These are phyloP conservation scores for Miscanthus lutarioriparius DNA, from an alignment of 176 grass and related monocot genomes.

Conservation along the genomic window DNA sequence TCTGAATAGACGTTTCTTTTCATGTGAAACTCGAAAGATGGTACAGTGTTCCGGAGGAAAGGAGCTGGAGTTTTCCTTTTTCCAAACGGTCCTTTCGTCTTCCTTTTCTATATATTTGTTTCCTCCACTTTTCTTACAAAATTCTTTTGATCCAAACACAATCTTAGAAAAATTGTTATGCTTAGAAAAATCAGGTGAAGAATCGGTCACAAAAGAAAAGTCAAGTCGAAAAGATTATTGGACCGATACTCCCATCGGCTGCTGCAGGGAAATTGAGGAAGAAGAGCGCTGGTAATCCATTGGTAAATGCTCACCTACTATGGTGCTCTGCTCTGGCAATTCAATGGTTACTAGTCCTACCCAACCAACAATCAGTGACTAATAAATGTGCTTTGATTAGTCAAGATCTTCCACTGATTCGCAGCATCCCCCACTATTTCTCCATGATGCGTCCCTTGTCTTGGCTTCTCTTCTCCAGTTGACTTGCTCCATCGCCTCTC, in stretches of 20 bases:
- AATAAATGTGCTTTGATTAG: background rate
- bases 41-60: too few species aligned
- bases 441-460: background rate
- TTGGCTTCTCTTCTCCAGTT: background rate
- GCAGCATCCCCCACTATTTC: background rate
- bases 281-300: background rate
- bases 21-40: too few species aligned
- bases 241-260: background rate
- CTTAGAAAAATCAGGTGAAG: too few species aligned
- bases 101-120: too few species aligned
- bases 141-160: too few species aligned
- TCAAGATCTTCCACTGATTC: background rate
- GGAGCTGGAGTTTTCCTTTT: too few species aligned
- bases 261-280: background rate
- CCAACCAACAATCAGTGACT: background rate
- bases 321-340: background rate
- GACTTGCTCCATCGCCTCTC: background rate
- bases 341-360: background rate
- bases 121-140: too few species aligned
- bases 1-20: too few species aligned
- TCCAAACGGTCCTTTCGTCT: too few species aligned
- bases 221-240: background rate
- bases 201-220: too few species aligned
- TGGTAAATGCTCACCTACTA: background rate
- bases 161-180: too few species aligned